Percentiles rank a stretch among this genome's conserved stretches.
phyloP scores from a whole-genome alignment of 179 eudicot genomes.

The Pouteria campechiana region DNA sequence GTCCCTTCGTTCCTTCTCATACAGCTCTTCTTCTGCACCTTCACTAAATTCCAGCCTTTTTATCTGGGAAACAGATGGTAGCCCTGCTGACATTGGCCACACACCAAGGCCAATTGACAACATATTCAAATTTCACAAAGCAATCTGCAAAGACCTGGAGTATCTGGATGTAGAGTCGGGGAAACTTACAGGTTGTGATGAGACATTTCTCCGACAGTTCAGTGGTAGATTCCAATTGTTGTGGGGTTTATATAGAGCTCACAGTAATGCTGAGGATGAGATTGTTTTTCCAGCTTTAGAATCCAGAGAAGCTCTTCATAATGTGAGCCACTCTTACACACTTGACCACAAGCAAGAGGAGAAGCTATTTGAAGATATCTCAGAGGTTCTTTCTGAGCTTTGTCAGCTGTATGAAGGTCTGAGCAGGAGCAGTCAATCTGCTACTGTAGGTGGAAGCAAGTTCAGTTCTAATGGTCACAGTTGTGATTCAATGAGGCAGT shows the following conservation, averaged over 20 bases:
- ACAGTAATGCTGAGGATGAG: slow-evolving; percentile 96
- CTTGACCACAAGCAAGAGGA: slow-evolving; percentile 95
- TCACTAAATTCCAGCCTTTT: slow-evolving; percentile 89
- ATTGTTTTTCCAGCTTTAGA: slow-evolving; percentile 92
- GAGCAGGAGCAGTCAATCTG: slow-evolving; percentile 11
- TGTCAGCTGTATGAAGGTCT: slow-evolving; percentile 41
- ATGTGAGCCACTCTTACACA: slow-evolving; percentile 92
- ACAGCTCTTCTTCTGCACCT: slow-evolving; percentile 69
- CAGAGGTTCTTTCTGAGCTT: slow-evolving; percentile 64
- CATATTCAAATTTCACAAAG: slow-evolving; percentile 86
- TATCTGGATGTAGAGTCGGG: slow-evolving; percentile 88
- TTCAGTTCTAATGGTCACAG: slow-evolving; percentile 16
- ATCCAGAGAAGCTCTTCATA: slow-evolving; percentile 82
- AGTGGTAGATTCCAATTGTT: slow-evolving; percentile 77
- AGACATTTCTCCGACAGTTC: slow-evolving; percentile 64
- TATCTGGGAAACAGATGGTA: slow-evolving; percentile 73
- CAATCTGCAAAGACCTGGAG: slow-evolving; percentile 89
- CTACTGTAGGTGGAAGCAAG: slow-evolving; percentile 15
- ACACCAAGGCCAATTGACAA: slow-evolving; percentile 69
- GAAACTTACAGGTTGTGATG: slow-evolving; percentile 56
- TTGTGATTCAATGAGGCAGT: slow-evolving; percentile 24
- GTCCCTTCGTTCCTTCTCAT: slow-evolving; percentile 73
- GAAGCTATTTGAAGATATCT: slow-evolving; percentile 78
- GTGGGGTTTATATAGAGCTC: slow-evolving; percentile 92
- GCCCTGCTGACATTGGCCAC: slow-evolving; percentile 31